Evolutionary conservation across 2,329 filamentous ascomycete species (phyloP).

Genomic region (Ceratocystis huliohia): DNA sequence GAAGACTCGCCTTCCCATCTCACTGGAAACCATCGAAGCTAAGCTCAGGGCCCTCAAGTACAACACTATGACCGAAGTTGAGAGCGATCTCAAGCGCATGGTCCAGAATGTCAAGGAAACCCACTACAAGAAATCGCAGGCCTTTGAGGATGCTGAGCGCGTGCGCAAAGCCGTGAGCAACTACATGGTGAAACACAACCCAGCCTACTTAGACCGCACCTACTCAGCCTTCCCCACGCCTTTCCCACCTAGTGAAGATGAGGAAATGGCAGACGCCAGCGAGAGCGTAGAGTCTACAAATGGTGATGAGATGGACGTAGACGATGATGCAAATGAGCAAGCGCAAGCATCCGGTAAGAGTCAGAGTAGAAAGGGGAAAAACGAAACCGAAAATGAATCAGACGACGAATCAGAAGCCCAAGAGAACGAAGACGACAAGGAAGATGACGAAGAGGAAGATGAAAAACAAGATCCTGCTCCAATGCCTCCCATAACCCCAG

Average conservation of each 20-base stretch:
- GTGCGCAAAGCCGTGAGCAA: slow-evolving; percentile 77
- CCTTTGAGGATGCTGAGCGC: slow-evolving; percentile 75
- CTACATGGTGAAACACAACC: slow-evolving; percentile 77
- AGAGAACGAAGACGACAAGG: slow-evolving; percentile 26
- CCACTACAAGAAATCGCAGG: slow-evolving; percentile 57
- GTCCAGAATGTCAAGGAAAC: slow-evolving; percentile 78
- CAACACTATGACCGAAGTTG: slow-evolving; percentile 56
- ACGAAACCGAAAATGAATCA: slow-evolving; percentile 27
- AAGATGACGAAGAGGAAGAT: slow-evolving; percentile 27
- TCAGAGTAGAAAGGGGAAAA: slow-evolving; percentile 23
- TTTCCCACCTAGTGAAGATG: slow-evolving; percentile 43
- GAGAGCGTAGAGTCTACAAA: slow-evolving; percentile 24
- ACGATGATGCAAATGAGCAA: slow-evolving; percentile 25
- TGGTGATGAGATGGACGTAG: slow-evolving; percentile 12
- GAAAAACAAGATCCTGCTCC: slow-evolving; percentile 17
- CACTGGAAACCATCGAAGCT: slow-evolving; percentile 61
- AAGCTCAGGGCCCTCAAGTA: slow-evolving; percentile 61
- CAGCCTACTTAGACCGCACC: slow-evolving; percentile 56
- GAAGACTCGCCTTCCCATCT: slow-evolving; percentile 63
- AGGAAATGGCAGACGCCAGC: slow-evolving; percentile 28
- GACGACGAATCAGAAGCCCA: slow-evolving; percentile 26
- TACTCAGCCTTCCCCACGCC: slow-evolving; percentile 66
- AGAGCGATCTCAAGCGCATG: slow-evolving; percentile 79
- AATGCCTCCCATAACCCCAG: slow-evolving; percentile 8
- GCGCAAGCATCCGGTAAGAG: neutral